Conservation (phyloP, 176 grass and related monocot species). For the Triticum urartu region DNA sequence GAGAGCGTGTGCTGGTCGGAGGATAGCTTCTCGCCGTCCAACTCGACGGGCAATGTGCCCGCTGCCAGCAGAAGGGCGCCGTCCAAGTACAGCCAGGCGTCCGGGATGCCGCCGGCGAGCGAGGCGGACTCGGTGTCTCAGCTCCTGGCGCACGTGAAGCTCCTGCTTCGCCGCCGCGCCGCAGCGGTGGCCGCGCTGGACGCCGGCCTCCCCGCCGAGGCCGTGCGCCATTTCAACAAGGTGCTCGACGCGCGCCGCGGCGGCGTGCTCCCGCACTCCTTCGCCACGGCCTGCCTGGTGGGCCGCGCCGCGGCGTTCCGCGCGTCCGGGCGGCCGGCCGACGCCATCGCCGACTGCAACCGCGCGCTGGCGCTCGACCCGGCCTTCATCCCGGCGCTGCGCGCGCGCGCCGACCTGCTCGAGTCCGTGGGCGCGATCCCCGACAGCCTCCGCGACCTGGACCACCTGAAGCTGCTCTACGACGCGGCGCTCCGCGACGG, state of each 20-base stretch:
- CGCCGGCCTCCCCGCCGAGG: conserved; percentile 60
- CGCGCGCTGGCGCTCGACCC: conserved; percentile 79
- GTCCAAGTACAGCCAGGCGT: conserved; percentile 16
- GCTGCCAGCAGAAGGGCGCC: neutral
- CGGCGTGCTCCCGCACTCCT: conserved; percentile 61
- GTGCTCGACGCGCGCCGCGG: conserved; percentile 81
- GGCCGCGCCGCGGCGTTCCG: conserved; percentile 77
- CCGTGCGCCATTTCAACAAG: conserved; percentile 83
- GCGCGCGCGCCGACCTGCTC: conserved; percentile 73
- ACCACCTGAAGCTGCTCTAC: conserved; percentile 94
- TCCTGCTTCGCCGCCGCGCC: conserved; percentile 67
- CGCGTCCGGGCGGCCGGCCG: conserved; percentile 44
- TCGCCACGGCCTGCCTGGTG: conserved; percentile 77
- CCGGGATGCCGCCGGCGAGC: neutral
- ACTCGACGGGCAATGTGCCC: neutral
- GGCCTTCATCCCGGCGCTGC: conserved; percentile 86
- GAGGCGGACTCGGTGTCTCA: conserved; percentile 66
- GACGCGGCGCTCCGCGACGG: conserved; percentile 85
- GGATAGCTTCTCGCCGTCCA: conserved; percentile 62
- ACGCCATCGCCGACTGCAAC: conserved; percentile 89
- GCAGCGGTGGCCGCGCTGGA: conserved; percentile 74
- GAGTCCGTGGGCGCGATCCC: conserved; percentile 48
- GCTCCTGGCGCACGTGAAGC: conserved; percentile 71
- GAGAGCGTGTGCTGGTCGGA: conserved; percentile 81
- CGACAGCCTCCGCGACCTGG: conserved; percentile 82